Conservation (phyloP, 1,284 basidiomycete genomes). For the Rhodotorula glutinis region DNA sequence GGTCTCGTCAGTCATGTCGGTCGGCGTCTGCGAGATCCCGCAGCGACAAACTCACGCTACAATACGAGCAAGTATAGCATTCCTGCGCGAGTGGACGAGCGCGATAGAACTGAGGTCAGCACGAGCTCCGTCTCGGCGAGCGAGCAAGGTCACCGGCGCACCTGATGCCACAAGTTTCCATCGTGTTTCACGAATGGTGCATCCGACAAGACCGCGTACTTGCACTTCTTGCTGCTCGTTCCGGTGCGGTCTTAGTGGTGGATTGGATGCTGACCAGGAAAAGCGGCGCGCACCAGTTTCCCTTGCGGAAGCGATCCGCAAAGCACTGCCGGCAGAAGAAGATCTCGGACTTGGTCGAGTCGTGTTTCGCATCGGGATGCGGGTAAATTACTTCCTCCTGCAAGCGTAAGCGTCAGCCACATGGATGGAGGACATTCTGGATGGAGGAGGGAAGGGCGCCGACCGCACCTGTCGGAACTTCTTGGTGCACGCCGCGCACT, state of each 20-base stretch:
- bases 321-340: constrained; percentile 38
- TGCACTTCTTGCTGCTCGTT: constrained; percentile 29
- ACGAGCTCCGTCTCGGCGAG: too few relatives aligned
- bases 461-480: constrained; percentile 27
- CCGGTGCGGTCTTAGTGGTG: not conserved
- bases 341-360: constrained; percentile 11
- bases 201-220: constrained; percentile 31
- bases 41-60: constrained; percentile 4
- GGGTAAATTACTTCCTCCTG: constrained; percentile 39
- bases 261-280: not conserved
- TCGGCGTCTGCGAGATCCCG: not conserved
- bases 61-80: constrained; percentile 36
- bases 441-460: too few relatives aligned
- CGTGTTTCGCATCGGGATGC: constrained; percentile 26
- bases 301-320: constrained; percentile 29
- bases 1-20: too few relatives aligned
- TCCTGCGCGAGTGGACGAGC: not conserved
- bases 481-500: constrained; percentile 20
- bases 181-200: constrained; percentile 32
- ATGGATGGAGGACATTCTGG: not conserved
- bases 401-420: not conserved
- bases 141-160: not conserved
- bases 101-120: too few relatives aligned
- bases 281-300: constrained; percentile 20
- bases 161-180: constrained; percentile 30